Evolutionary conservation across 306 rosid genomes (phyloP).

Genomic region (cucumber (Cucumis sativus)): Cucumber_9930_V3 NC_026660.2:26025501-26026000

Average conservation of each 20-base stretch:
- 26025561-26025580: constrained; percentile 44
- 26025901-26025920: constrained; percentile 40
- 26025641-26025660: constrained; percentile 54
- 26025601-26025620: constrained; percentile 54
- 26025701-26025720: constrained; percentile 77
- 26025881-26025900: constrained; percentile 66
- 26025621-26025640: constrained; percentile 77
- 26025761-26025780: constrained; percentile 34
- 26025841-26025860: constrained; percentile 71
- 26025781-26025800: constrained; percentile 34
- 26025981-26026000: constrained; percentile 54
- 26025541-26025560: constrained; percentile 44
- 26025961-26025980: constrained; percentile 58
- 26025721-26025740: constrained; percentile 50
- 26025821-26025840: constrained; percentile 26
- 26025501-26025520: constrained; percentile 57
- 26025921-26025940: constrained; percentile 39
- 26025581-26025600: constrained; percentile 63
- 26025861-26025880: constrained; percentile 76
- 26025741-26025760: constrained; percentile 31
- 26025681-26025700: constrained; percentile 47
- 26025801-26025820: constrained; percentile 32
- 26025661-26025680: constrained; percentile 62
- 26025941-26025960: constrained; percentile 39
- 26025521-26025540: constrained; percentile 49